A percentile compares a stretch with the other conserved stretches of the same genome.
Conservation (phyloP, 306 rosid genomes). For the Gynostemma pentaphyllum region DNA sequence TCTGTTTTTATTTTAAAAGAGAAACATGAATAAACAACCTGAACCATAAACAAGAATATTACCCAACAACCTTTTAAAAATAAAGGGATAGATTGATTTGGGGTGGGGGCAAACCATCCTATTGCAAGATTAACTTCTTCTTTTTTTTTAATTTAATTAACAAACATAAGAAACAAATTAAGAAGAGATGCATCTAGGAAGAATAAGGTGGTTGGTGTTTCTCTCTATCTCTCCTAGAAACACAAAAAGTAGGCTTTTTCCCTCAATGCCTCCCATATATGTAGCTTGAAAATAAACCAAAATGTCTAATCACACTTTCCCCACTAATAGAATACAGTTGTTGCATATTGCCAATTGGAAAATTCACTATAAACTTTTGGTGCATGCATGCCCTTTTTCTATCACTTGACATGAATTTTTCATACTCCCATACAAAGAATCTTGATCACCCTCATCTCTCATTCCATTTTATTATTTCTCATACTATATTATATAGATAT, state of each 20-base stretch:
- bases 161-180: no score
- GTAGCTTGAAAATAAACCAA: not conserved
- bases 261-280: slow-evolving; percentile 9
- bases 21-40: no score
- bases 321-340: slow-evolving; percentile 10
- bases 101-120: no score
- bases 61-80: no score
- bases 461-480: not conserved
- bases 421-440: slow-evolving; percentile 6
- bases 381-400: slow-evolving; percentile 4
- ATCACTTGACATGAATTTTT: slow-evolving; percentile 10
- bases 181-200: no score
- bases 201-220: not conserved
- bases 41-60: no score
- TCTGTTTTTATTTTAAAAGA: no score
- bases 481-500: not conserved
- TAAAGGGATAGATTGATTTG: no score
- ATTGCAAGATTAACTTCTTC: no score
- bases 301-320: slow-evolving; percentile 12
- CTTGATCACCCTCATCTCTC: slow-evolving; percentile 1
- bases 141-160: no score
- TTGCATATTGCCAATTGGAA: slow-evolving; percentile 5
- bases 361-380: slow-evolving; percentile 5
- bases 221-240: not conserved
- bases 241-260: not conserved